Evolutionary conservation across 2,329 filamentous ascomycete genomes (phyloP), one percentile per base, ranked within the genome.

Genomic region (Tolypocladium amazonense): DNA sequence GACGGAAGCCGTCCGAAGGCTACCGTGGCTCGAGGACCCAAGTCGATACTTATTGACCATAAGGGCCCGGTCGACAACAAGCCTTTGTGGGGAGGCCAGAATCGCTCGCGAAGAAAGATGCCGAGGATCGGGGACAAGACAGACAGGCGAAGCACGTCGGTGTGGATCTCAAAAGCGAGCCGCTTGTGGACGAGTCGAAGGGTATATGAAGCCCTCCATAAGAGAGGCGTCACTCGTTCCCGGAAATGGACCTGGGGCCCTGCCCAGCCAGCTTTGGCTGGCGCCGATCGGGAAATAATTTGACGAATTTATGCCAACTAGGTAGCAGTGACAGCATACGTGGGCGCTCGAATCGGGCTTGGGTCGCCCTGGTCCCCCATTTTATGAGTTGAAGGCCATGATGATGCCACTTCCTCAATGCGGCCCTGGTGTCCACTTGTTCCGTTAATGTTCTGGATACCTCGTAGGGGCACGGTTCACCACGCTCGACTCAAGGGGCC

Each of bases 251-350:
- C 4, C 25, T 20, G 25, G 47, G 47, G 15, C 15, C 14, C 47
- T 52, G 47, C 25, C 47, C 20, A 8, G 14, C 45, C 47, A 52
- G 15, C 47, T 30, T 50, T 52, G 47, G 25, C 47, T 25, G 56
- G 59, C 33, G 43, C 57, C 37, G 47, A 52, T 59, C 59, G 62
- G 61, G 60, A 56, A 62, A 62, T 60, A 60, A 56, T 60, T 56
- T 60, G 38, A 56, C 41, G 59, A 59, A n/a, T 59, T 61, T 59
- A 57, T 62, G 59, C 59, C 62, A 55, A 52, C 45, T 43, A 4
- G 20, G 18, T 37, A 23, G 39, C 4, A 43, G 41, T 27, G 55
- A 43, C 55, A 38, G 23, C 54, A 56, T 27, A 20, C 55, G 37
- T 41, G 55, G 55, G 25, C 55, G 18, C 35, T 14, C 9, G 47